Evolutionary conservation across 192 early-diverging fungal species (phyloP), one percentile per base, ranked within the genome.

Genomic region (Phlyctochytrium arcticum): DNA sequence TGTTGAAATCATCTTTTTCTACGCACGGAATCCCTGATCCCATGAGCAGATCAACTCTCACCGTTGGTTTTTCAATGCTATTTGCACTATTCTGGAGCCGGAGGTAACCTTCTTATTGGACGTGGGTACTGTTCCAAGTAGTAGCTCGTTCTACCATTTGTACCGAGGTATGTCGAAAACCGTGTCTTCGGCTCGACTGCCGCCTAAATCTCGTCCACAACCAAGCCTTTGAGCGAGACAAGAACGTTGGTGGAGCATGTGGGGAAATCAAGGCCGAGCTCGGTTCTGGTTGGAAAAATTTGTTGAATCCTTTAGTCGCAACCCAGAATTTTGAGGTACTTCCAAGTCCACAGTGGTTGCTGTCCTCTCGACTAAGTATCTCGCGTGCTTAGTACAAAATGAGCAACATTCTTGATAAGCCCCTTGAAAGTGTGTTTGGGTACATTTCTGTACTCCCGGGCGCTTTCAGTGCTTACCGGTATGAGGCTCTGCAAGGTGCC

Each of bases 321-420:
- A 76, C 86, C 9, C 88, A 90, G 61, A 97, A 95, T 71, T 97
- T 97, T 79, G 94, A 97, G 61, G 57, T 58, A 58, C 0, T 77
- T 88, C 87, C 75, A 87, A 87, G 37, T 74, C 54, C 32, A n/a
- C n/a, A n/a, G n/a, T 56, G 32, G 17, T 63, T 36, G 31, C 31
- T 70, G 7, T 0, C 76, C 24, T 10, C 59, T 61, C 36, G 9
- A 9, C 24, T 24, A 53, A 2, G 1, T 27, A 24, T 1, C 50
- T 10, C 39, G 39, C 39, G 1, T 44, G 39, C 12, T 12, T 2
- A 19, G 56, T 88, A 84, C 73, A 88, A 81, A 66, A 88, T 89
- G 84, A 77, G 75, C 48, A 90, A 90, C 57, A 90, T 90, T 68
- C 76, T 90, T 32, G 89, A 90, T 54, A 90, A 90, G 57, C 89